Evolutionary conservation across 2,329 filamentous ascomycete species (phyloP), one percentile per base, ranked within the genome.

Genomic region (Hypoxylon sp.): DNA sequence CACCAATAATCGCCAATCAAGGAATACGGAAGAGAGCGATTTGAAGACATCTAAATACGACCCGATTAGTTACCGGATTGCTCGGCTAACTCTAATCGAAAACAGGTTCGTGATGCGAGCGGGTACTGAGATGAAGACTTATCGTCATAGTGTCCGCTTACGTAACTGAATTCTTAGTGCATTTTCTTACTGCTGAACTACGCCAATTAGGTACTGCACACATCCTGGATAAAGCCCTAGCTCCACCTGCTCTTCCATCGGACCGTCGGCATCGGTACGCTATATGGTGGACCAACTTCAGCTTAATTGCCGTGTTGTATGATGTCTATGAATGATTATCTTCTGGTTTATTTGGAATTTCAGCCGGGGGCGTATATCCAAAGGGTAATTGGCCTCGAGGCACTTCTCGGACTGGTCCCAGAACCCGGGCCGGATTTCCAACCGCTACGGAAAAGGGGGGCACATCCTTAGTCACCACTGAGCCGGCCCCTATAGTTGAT

Each of bases 401-500:
- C 2, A 44, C 39, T 21, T 44, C 39, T 44, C 39, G 39, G 8
- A 44, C 39, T 11, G 39, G 39, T 21, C 39, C 39, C 8, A 44
- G 8, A 44, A 44, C 39, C 7, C 39, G 17, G 39, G 39, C 39
- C 17, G 39, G 39, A n/a, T 44, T 44, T 11, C 39, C 39, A 44
- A 44, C 39, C 3, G 39, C 39, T 6, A 44, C 17, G 17, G 39
- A 44, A 44, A 44, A 44, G 19, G 39, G 39, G 17, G 39, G 39
- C 19, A 44, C 2, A 11, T 44, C 84, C 81, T 91, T 96, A 1
- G 92, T 96, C 24, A 97, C 93, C 3, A 97, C 92, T 76, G 91
- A 93, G 0, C 91, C 93, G 1, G 94, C 93, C 0, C 93, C 94
- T 67, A 97, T 85, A 0, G 90, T 92, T 3, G 83, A 85, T 0